Evolutionary conservation across 2,329 filamentous ascomycete genomes (phyloP), one percentile per base, ranked within the genome.

Genomic region (Fusarium sp.): DNA sequence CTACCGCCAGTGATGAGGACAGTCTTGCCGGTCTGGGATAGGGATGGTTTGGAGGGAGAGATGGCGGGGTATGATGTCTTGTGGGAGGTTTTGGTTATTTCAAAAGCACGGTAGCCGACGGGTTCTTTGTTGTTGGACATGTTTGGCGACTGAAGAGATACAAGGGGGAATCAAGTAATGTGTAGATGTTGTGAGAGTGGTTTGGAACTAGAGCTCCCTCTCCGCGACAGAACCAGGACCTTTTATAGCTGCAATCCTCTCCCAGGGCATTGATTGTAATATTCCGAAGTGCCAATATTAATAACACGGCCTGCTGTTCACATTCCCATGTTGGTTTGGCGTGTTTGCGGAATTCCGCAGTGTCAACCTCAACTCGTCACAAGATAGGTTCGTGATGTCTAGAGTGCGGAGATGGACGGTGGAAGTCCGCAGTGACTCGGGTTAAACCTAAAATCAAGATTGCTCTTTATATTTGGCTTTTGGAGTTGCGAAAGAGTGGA

Each of bases 1-100:
- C 35, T 64, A 5, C 50, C 62, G 10, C 62, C 62, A 6, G 62
- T 64, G 37, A 64, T 45, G 8, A 64, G 62, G 3, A 64, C 16
- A 16, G 62, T 64, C 38, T 34, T 64, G 29, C 62, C 62, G 18
- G 50, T 24, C 24, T 64, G 62, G 16, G 62, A 64, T 1, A 64
- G 50, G 22, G 62, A 38, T 3, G 62, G 29, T 8, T 42, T 42
- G 20, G 62, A n/a, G 37, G 62, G 62, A 2, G 37, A 64, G 20
- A 64, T 45, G n/a, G 62, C 50, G 24, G 50, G 37, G n/a, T 64
- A 64, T 2, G 38, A 54, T 45, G 16, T 22, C 50, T 5, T 45
- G 50, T 64, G 31, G 5, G 22, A 34, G 9, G 18, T 35, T 20
- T n/a, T 27, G 14, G 62, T 58, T 4, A 64, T 18, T 16, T 22